A percentile compares a stretch with the other conserved stretches of the same genome.
phyloP scores from a whole-genome alignment of 495 filamentous ascomycete species.

The Copromyces sp. region DNA sequence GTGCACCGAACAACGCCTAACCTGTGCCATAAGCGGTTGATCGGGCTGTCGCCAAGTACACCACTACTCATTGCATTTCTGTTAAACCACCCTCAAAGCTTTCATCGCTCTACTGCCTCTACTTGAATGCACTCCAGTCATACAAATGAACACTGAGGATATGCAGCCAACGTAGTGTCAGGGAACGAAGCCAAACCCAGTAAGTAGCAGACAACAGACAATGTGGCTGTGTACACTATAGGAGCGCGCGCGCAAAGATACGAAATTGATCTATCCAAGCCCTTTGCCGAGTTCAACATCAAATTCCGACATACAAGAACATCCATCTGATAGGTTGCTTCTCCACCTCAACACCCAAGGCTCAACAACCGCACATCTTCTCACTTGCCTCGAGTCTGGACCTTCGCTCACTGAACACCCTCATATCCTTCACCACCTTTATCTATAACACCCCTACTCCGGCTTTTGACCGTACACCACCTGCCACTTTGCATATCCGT shows the following conservation, averaged over 20 bases:
- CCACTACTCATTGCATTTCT: neutral
- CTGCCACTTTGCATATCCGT: slow-evolving; percentile 14
- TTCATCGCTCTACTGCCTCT: neutral
- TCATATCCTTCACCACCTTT: neutral
- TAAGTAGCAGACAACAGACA: neutral
- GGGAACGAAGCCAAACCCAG: neutral
- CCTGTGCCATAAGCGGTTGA: neutral
- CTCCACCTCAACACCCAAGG: neutral
- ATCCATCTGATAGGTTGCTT: neutral
- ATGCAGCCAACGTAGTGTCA: neutral
- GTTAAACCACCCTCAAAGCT: neutral
- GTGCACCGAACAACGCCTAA: neutral
- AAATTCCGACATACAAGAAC: neutral
- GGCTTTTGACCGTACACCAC: neutral
- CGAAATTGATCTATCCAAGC: neutral
- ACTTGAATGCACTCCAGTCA: too few relatives aligned
- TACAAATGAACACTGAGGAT: too few relatives aligned
- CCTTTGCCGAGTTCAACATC: neutral
- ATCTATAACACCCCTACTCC: neutral
- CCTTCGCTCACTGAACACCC: neutral
- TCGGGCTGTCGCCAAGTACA: neutral
- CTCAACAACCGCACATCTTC: neutral
- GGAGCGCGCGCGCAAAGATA: neutral
- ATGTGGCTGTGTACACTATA: neutral
- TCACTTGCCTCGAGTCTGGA: neutral